phyloP scores from a whole-genome alignment of 768 basidiomycete genomes.

The Hypholoma fasciculare region DNA sequence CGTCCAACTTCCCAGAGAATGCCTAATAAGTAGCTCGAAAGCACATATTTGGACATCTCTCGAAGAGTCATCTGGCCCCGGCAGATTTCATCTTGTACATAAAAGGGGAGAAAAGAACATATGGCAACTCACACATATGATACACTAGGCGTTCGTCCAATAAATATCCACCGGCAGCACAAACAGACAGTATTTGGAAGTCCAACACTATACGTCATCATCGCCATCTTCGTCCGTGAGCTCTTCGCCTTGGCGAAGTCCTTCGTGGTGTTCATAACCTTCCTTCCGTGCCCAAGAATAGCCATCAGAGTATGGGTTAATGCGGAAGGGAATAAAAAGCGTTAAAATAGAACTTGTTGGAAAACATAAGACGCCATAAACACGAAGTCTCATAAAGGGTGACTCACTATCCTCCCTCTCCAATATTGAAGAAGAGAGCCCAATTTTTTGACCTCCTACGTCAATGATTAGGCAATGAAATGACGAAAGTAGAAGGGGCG shows the following conservation, averaged over 20 bases:
- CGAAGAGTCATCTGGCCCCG: slow-evolving; percentile 89
- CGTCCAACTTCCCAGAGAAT: slow-evolving; percentile 48
- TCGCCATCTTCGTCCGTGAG: slow-evolving; percentile 84
- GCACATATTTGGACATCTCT: slow-evolving; percentile 16
- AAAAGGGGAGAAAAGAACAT: slow-evolving; percentile 1
- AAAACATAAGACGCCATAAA: background rate
- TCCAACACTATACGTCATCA: slow-evolving; percentile 33
- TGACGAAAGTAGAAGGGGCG: slow-evolving; percentile 11
- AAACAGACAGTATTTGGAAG: background rate
- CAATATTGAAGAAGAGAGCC: slow-evolving; percentile 85
- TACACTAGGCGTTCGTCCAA: background rate
- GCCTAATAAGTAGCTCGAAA: slow-evolving; percentile 6
- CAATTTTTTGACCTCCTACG: slow-evolving; percentile 65
- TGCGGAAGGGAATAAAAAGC: slow-evolving; percentile 78
- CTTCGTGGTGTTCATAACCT: slow-evolving; percentile 62
- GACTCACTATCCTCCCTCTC: slow-evolving; percentile 78
- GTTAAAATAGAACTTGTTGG: slow-evolving; percentile 66
- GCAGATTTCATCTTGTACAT: slow-evolving; percentile 64
- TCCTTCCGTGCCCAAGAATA: slow-evolving; percentile 71
- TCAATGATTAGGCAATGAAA: background rate
- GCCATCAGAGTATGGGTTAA: slow-evolving; percentile 85
- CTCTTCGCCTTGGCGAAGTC: slow-evolving; percentile 76
- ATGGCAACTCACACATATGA: slow-evolving; percentile 20
- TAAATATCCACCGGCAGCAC: background rate
- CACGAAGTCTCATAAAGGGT: background rate